Conservation (phyloP, 2,329 filamentous ascomycete genomes). For the Paraconiothyrium brasiliense region DNA sequence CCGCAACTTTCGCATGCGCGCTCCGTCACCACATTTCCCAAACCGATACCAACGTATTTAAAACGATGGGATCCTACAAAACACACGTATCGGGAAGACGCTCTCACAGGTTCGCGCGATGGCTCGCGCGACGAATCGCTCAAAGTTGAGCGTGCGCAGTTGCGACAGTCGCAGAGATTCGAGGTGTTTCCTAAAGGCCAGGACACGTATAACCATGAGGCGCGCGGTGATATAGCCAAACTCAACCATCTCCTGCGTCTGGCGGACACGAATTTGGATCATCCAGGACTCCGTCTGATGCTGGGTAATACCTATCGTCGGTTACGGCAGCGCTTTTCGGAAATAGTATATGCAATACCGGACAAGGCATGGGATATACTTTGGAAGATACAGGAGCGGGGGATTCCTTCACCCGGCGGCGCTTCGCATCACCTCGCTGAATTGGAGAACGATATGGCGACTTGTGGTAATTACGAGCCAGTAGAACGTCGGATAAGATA, state of each 20-base stretch:
- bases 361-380: constrained; percentile 46
- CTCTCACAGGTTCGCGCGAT: background rate
- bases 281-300: constrained; percentile 13
- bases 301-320: constrained; percentile 46
- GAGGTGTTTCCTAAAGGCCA: background rate
- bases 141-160: constrained; percentile 22
- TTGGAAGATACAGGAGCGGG: constrained; percentile 39
- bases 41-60: constrained; percentile 30
- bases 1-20: constrained; percentile 25
- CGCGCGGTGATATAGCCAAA: background rate
- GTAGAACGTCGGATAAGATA: constrained; percentile 32
- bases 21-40: constrained; percentile 36
- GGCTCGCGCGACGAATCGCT: constrained; percentile 9
- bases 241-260: constrained; percentile 6
- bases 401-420: background rate
- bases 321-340: constrained; percentile 29
- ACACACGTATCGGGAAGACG: constrained; percentile 13
- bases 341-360: constrained; percentile 31
- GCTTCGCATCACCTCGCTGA: constrained; percentile 21
- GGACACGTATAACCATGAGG: constrained; percentile 7
- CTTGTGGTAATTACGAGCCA: constrained; percentile 25
- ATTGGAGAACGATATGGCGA: constrained; percentile 42
- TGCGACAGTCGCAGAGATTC: constrained; percentile 19
- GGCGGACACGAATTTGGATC: constrained; percentile 14
- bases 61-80: constrained; percentile 40